Base-by-base conservation (phyloP, 106 monocot genomes). In the Phalaenopsis aphrodite region DNA sequence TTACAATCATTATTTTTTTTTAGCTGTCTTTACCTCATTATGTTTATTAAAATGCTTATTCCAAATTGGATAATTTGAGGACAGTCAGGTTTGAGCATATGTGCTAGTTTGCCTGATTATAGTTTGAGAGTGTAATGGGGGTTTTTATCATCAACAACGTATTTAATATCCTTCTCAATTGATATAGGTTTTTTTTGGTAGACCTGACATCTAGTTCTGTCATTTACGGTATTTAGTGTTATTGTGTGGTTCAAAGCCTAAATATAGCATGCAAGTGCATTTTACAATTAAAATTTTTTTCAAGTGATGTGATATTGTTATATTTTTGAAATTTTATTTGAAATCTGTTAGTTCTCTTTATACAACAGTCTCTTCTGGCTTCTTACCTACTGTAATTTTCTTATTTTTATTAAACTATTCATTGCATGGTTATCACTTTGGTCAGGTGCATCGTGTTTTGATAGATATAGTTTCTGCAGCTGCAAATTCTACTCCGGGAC, bases 401-500 rank as follows among this genome's bases (percentile, higher is more conserved):
- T 24, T 69, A 14, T 16, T 41, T 36, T 69, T 37, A 5, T 21
- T 4, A 5, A 69, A 69, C 8, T 39, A 37, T 38, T 37, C 61
- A 37, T 69, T 39, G 69, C 23, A 12, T 15, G 12, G 11, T 69
- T 39, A 11, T 69, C 12, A 36, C 69, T 56, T 76, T 76, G 19
- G 64, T 45, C 74, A 93, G 92, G 92, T 92, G 23, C 92, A 92
- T 75, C 89, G 88, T 81, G 89, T 92, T 39, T 61, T 92, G 73
- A 77, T 86, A 66, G 89, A 92, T 78, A 89, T 92, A 72, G 86
- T 92, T 71, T 89, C 89, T 75, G 83, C 92, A 71, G 85, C 89
- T 67, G 92, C 92, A 81, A 92, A 92, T 87, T 89, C 87, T 61
- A 92, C 92, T 21, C 87, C 89, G 16, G 92, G 92, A 55, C 86